Evolutionary conservation across 768 basidiomycete genomes (phyloP).

Genomic region (Paxillus rubicundulus): DNA sequence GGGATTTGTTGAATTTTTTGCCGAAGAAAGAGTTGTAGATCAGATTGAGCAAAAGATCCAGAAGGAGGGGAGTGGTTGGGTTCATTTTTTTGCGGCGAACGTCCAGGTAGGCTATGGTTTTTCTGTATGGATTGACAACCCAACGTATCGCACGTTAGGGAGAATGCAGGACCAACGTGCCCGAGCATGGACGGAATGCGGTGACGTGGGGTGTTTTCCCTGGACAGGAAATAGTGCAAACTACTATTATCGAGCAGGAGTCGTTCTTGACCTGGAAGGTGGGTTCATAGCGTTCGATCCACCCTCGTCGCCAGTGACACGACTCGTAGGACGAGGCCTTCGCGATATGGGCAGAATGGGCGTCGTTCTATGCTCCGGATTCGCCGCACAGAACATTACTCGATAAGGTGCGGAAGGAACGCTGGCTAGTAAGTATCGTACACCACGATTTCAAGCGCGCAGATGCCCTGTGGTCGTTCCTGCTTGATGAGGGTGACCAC

Average conservation of each 20-base stretch:
- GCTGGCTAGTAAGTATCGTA: slow-evolving; percentile 90
- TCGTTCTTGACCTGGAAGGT: slow-evolving; percentile 99
- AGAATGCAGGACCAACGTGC: slow-evolving; percentile 75
- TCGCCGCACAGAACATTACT: slow-evolving; percentile 74
- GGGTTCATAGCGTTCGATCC: slow-evolving; percentile 12
- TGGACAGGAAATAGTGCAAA: slow-evolving; percentile 92
- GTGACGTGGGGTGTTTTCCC: slow-evolving; percentile 99
- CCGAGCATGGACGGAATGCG: slow-evolving; percentile 79
- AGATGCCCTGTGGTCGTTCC: slow-evolving; percentile 80
- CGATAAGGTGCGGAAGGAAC: slow-evolving; percentile 62
- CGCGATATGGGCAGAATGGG: slow-evolving; percentile 95
- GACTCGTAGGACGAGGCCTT: slow-evolving; percentile 85
- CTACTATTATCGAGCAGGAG: slow-evolving; percentile 93
- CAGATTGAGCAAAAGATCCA: slow-evolving; percentile 56
- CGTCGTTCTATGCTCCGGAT: slow-evolving; percentile 74
- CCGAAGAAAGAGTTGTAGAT: slow-evolving; percentile 54
- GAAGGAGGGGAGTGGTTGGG: slow-evolving; percentile 56
- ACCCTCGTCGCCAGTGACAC: slow-evolving; percentile 1
- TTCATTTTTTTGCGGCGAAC: slow-evolving; percentile 88
- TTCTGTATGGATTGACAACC: background rate
- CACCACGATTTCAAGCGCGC: slow-evolving; percentile 90
- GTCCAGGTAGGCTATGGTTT: slow-evolving; percentile 47
- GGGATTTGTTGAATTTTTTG: slow-evolving; percentile 96
- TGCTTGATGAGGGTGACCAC: slow-evolving; percentile 43
- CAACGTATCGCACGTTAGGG: slow-evolving; percentile 45